phyloP scores from a whole-genome alignment of 2,329 filamentous ascomycete species.

The Spiromastix sp. region DNA sequence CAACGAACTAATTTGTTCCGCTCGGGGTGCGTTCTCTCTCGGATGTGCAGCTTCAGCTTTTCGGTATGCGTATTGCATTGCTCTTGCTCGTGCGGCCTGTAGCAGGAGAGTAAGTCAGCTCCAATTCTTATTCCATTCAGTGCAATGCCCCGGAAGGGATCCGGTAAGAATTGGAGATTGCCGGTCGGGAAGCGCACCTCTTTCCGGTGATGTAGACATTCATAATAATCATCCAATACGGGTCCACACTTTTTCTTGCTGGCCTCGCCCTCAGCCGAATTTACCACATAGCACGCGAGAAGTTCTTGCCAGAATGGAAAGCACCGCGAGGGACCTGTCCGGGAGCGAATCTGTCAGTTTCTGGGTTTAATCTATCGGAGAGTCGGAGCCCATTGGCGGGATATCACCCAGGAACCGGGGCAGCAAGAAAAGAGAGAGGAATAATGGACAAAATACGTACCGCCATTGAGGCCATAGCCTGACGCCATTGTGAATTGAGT shows the following conservation, averaged over 20 bases:
- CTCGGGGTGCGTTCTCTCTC: constrained; percentile 70
- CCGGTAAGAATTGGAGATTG: not conserved
- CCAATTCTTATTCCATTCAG: too few relatives aligned
- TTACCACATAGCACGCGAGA: constrained; percentile 95
- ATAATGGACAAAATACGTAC: constrained; percentile 25
- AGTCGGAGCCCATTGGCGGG: too few relatives aligned
- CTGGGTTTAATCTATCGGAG: too few relatives aligned
- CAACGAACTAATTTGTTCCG: constrained; percentile 77
- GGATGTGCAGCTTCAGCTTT: constrained; percentile 65
- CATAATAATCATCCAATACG: constrained; percentile 91
- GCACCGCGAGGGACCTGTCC: constrained; percentile 69
- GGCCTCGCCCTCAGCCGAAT: constrained; percentile 67
- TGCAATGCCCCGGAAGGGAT: not conserved
- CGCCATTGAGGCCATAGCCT: constrained; percentile 45
- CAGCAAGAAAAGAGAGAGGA: too few relatives aligned
- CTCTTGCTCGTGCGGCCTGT: constrained; percentile 66
- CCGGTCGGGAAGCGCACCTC: constrained; percentile 53
- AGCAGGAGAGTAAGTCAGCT: too few relatives aligned
- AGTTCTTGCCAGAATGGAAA: constrained; percentile 99
- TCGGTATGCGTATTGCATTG: constrained; percentile 75
- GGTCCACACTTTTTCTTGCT: constrained; percentile 82
- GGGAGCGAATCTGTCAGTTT: constrained; percentile 7
- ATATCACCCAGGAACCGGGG: constrained; percentile 9
- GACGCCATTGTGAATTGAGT: constrained; percentile 34
- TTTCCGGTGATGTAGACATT: constrained; percentile 97